phyloP scores from a whole-genome alignment of 2,329 filamentous ascomycete genomes.

The Ceratocystis cubensis region DNA sequence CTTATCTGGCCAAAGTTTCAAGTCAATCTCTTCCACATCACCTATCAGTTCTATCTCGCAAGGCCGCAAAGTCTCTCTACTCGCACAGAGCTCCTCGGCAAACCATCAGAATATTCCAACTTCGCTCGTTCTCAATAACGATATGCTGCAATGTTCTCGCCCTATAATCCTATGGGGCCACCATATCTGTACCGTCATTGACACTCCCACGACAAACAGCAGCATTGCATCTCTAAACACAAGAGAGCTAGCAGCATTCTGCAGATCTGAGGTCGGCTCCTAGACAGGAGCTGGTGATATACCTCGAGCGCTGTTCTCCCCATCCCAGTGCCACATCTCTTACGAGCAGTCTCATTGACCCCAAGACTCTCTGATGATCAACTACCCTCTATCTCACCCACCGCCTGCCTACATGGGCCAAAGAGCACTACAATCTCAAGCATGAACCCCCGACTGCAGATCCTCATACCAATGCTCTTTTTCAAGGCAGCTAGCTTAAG shows the following conservation, averaged over 20 bases:
- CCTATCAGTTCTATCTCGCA: slow-evolving; percentile 20
- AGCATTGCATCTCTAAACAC: too few species aligned
- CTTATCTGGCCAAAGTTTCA: slow-evolving; percentile 12
- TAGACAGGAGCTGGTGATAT: neutral
- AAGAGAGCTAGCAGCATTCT: neutral
- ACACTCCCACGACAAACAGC: neutral
- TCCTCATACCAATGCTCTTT: neutral
- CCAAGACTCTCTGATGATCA: neutral
- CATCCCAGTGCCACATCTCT: neutral
- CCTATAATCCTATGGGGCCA: slow-evolving; percentile 1
- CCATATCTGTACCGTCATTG: neutral
- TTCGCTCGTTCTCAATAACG: neutral
- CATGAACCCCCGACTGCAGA: neutral
- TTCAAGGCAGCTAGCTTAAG: neutral
- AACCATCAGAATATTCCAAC: neutral
- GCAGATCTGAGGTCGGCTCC: slow-evolving; percentile 10
- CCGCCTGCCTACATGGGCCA: neutral
- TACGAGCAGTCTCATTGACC: neutral
- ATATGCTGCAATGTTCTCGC: neutral
- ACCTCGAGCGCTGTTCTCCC: too few species aligned
- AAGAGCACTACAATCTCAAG: neutral
- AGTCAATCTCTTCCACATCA: slow-evolving; percentile 12
- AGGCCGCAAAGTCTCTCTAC: slow-evolving; percentile 14
- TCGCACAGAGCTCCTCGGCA: neutral
- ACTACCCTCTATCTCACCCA: neutral